These are phyloP conservation scores for Agapanthus africanus DNA, from an alignment of 106 monocot genomes.

Conservation along the genomic window DNA sequence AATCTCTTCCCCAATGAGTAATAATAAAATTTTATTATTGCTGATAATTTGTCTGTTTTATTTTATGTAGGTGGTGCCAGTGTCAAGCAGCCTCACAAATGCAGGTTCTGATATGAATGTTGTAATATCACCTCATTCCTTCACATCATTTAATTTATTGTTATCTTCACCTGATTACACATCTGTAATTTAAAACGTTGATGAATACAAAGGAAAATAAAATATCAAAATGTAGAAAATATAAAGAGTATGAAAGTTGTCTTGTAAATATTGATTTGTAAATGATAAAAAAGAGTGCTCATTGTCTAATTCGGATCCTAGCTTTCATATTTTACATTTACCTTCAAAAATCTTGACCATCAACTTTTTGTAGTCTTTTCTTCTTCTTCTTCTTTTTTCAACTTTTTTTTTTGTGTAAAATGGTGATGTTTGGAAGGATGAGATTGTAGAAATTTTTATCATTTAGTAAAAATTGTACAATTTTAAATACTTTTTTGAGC, in stretches of 20 bases:
- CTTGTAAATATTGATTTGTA: background rate
- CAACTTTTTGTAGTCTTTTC: no score
- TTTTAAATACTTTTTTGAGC: no score
- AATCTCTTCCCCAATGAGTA: background rate
- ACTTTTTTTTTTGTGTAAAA: no score
- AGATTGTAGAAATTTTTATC: no score
- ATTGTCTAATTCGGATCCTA: background rate
- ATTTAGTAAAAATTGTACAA: no score
- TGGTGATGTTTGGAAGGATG: no score
- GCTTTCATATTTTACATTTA: background rate
- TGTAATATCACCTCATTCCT: conserved; percentile 33
- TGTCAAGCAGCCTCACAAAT: conserved; percentile 21
- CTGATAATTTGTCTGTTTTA: background rate
- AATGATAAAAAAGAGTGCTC: background rate
- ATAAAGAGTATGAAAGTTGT: background rate
- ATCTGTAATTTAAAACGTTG: background rate
- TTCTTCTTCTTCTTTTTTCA: no score
- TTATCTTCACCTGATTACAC: conserved; percentile 10
- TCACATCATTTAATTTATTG: conserved; percentile 52
- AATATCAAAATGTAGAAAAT: background rate
- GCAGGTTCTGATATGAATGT: conserved; percentile 44
- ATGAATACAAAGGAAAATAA: background rate
- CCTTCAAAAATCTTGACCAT: background rate
- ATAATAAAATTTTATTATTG: background rate
- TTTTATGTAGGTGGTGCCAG: conserved; percentile 49